Base-by-base conservation (phyloP, 495 filamentous ascomycete genomes). In the Hypoxylon rickii region DNA sequence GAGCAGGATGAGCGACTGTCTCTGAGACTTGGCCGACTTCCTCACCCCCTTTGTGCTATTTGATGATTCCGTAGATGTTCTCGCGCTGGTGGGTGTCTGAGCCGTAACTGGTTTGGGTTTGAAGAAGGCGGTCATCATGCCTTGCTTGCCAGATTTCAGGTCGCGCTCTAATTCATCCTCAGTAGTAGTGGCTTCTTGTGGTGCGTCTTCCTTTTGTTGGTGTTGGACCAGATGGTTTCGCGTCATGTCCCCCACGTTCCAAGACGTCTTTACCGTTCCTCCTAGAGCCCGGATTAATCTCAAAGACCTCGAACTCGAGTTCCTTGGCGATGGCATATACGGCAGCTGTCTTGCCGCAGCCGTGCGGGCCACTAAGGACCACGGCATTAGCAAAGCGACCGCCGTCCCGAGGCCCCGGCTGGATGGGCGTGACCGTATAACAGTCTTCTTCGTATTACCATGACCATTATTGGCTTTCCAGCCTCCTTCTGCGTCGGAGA, bases 251-350 rank as follows among this genome's bases (percentile, higher is more conserved):
- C 94, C 95, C 13, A 99, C 89, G 48, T 82, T 97, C 94, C 7
- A 95, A 64, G 40, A 99, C 82, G 65, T 99, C 95, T 66, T 88
- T 92, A 8, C 90, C 95, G 67, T 83, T 95, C 40, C 95, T 77
- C 50, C 92, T 83, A 60, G 79, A 89, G 33, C 89, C 83, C 4
- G 93, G 68, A 58, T 95, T 96, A 63, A 99, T 89, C 70, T 99
- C 95, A 61, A 97, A 97, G 3, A 99, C 83, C 51, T 96, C 90
- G 68, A 93, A 97, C 16, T 86, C 93, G 17, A 96, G 80, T 74
- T 99, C 94, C 61, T 92, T 94, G 1, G 95, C 94, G n/a, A 91
- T 88, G 3, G 95, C 95, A 70, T 96, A 92, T 0, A 96, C 86
- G 1, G 90, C 85, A 12, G 95, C 92, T 10, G 92, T 95, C 70